Base-by-base conservation (phyloP, 2,329 filamentous ascomycete species). In the Diplodia seriata region DNA sequence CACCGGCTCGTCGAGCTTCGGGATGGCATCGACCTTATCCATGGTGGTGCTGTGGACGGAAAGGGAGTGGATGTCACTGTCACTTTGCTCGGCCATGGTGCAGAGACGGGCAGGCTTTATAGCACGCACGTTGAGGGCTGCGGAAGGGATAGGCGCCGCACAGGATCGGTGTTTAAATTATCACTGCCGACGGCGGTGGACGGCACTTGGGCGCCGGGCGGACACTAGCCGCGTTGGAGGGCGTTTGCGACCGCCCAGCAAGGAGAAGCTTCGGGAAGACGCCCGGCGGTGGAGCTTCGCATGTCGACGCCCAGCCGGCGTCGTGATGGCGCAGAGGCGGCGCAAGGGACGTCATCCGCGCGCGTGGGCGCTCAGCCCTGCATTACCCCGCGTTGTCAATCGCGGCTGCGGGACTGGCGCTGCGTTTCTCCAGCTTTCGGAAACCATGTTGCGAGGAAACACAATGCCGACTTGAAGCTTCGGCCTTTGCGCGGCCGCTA, bases 391-490 rank as follows among this genome's bases (percentile, higher is more conserved):
- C 59, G 59, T 63, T 63, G n/a, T 29, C 59, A 63, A 63, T 63
- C 59, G 59, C 59, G 59, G 59, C 47, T 51, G 59, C 59, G 59
- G 59, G 59, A 63, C 59, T 51, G 59, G 59, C 59, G 59, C 59
- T 63, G 57, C 57, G 5, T 38, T 63, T 63, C 59, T 63, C 59
- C 59, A 63, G 59, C 59, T 63, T 59, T 63, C 59, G 59, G 59
- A 63, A 63, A 63, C 59, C 59, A 63, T 63, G 18, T 63, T 63
- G 59, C 59, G 59, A 63, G 47, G 59, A 63, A 63, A 63, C 59
- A 47, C 59, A 63, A 63, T 53, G 47, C 47, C 59, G 59, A 51
- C n/a, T 61, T 63, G 59, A 63, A 31, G 26, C 43, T 47, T 63
- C 59, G 59, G 59, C 47, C 29, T 63, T 51, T 38, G 29, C 29